Base-by-base conservation (phyloP, 2,329 filamentous ascomycete species). In the Arthrobotrys conoides region DNA sequence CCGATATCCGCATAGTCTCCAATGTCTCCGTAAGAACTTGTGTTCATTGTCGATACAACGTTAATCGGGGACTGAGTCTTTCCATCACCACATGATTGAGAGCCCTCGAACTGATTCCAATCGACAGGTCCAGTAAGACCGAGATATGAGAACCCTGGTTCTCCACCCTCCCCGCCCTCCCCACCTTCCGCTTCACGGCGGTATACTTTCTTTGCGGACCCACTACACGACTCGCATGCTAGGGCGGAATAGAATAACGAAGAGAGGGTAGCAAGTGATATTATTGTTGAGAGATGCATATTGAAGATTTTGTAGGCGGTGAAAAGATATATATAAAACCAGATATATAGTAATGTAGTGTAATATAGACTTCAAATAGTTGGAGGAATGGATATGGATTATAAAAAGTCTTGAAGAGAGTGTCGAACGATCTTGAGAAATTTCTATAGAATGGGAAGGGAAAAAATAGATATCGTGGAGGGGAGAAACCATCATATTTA, bases 51-150 rank as follows among this genome's bases (percentile, higher is more conserved):
- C 6, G 82, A 76, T 22, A 82, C 84, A 79, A 90, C 83, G 82
- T 89, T 86, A 82, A 90, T 89, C 67, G 89, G 89, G 0, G 88
- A 89, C 82, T 90, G 89, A 66, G 85, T 83, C 14, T 80, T 84
- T 41, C 89, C 88, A 1, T 82, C 83, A 46, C 85, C 86, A 82
- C 89, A 90, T 41, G 68, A 48, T n/a, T 70, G 55, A n/a, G 65
- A 5, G 14, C 55, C 55, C 8, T 63, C 59, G 27, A 78, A 78
- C 36, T 78, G 75, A 24, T 68, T 65, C 75, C 75, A 78, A 41
- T 78, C 68, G 14, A 78, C 75, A 4, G 75, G 75, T 46, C 75
- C 75, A 14, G 75, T 78, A 5, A 78, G 63, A 38, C 75, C 75
- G 20, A 78, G 75, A 44, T 78, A 78, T 9, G 68, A 64, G 55